Conservation (phyloP, 805 yeast species). For the Yamadazyma akitaensis region DNA sequence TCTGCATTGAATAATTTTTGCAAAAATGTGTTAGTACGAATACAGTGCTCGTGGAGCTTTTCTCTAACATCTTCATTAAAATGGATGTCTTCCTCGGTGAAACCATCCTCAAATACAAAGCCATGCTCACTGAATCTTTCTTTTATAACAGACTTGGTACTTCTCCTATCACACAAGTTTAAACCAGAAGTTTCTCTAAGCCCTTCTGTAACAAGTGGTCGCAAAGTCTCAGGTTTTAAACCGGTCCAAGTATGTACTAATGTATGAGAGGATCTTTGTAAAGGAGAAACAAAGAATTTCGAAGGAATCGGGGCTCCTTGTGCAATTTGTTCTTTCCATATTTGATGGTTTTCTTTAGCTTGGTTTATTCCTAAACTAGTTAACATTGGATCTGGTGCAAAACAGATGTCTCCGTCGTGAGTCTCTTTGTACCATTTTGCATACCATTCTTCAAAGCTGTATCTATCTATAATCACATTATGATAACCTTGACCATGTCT, state of each 20-base stretch:
- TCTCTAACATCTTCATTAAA: constrained; percentile 45
- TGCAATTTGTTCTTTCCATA: constrained; percentile 41
- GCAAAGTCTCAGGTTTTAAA: constrained; percentile 19
- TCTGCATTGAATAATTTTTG: constrained; percentile 25
- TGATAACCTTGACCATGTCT: constrained; percentile 74
- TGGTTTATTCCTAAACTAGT: constrained; percentile 55
- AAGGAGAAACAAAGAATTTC: constrained; percentile 57
- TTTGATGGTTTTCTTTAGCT: constrained; percentile 46
- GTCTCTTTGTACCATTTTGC: constrained; percentile 47
- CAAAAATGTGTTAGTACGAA: constrained; percentile 46
- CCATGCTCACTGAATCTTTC: constrained; percentile 33
- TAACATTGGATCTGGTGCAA: constrained; percentile 61
- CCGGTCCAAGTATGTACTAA: constrained; percentile 50
- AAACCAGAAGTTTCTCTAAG: constrained; percentile 60
- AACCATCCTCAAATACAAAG: constrained; percentile 42
- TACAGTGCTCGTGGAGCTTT: constrained; percentile 44
- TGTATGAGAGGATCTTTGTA: constrained; percentile 62
- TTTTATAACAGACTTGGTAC: constrained; percentile 34
- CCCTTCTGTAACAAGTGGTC: constrained; percentile 39
- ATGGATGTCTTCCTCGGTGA: constrained; percentile 48
- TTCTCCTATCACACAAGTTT: constrained; percentile 60
- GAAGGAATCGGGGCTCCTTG: constrained; percentile 57
- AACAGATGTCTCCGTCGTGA: constrained; percentile 53
- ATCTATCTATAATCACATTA: constrained; percentile 51
- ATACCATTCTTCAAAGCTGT: constrained; percentile 59